phyloP scores from a whole-genome alignment of 345 rosid genomes.

The Brassica carinata region DNA sequence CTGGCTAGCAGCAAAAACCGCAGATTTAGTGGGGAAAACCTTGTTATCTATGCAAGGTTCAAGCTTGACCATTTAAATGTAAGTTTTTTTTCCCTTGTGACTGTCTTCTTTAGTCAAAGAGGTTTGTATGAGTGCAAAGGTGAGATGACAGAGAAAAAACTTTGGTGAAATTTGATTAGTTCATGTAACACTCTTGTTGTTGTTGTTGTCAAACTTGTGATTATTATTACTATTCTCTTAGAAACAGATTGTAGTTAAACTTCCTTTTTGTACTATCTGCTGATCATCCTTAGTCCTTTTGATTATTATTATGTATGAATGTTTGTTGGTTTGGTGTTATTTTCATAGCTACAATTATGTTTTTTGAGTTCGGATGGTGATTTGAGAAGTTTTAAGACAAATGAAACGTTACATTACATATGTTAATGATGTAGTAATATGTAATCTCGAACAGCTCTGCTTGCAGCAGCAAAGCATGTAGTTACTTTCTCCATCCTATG shows the following conservation, averaged over 20 bases:
- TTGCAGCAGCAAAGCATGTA: slow-evolving; percentile 89
- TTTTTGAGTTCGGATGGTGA: background rate
- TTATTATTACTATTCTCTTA: slow-evolving; percentile 32
- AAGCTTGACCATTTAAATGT: background rate
- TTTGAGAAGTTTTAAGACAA: background rate
- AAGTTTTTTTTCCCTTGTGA: background rate
- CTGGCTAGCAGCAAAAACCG: slow-evolving; percentile 8
- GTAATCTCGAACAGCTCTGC: slow-evolving; percentile 76
- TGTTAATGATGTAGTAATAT: background rate
- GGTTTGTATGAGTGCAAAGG: slow-evolving; percentile 15
- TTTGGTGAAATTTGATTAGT: slow-evolving; percentile 26
- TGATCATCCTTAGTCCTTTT: slow-evolving; percentile 23
- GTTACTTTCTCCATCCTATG: background rate
- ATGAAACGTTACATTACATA: background rate
- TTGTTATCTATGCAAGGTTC: background rate
- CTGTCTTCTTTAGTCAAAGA: slow-evolving; percentile 14
- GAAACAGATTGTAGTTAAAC: slow-evolving; percentile 16
- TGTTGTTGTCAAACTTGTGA: slow-evolving; percentile 31
- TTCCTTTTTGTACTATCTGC: slow-evolving; percentile 4
- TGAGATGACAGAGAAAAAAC: slow-evolving; percentile 1
- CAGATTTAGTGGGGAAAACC: background rate
- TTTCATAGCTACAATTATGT: background rate
- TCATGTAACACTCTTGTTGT: slow-evolving; percentile 27
- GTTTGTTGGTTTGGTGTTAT: background rate
- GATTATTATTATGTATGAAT: background rate